Percentiles rank a stretch among this genome's conserved stretches.
Evolutionary conservation across 192 early-diverging fungal genomes (phyloP).

Genomic region (Linnemannia schmuckeri): DNA sequence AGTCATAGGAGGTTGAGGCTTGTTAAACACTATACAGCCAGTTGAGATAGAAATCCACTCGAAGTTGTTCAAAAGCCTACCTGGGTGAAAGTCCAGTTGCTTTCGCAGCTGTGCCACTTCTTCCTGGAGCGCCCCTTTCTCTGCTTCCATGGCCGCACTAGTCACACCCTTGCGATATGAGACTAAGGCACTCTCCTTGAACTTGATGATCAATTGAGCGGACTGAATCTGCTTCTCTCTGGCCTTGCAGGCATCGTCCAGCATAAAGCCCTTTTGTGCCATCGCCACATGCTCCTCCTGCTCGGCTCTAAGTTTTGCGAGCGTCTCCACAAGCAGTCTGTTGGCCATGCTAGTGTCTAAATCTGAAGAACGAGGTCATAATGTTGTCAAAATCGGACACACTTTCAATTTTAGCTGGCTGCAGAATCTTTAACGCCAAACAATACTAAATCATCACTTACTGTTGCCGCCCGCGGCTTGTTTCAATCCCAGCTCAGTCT

Average conservation of each 20-base stretch:
- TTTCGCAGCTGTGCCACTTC: conserved; percentile 44
- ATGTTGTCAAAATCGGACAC: background rate
- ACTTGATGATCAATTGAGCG: conserved; percentile 50
- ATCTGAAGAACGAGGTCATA: conserved; percentile 13
- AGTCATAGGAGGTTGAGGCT: background rate
- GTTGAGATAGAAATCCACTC: background rate
- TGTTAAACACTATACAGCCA: background rate
- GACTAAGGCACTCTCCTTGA: conserved; percentile 39
- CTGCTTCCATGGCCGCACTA: conserved; percentile 34
- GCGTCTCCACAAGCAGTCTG: conserved; percentile 62
- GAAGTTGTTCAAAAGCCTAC: conserved; percentile 4
- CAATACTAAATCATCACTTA: background rate
- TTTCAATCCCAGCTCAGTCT: conserved; percentile 58
- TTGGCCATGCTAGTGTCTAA: conserved; percentile 58
- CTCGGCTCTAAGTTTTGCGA: conserved; percentile 62
- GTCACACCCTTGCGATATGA: conserved; percentile 45
- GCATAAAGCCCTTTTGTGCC: conserved; percentile 60
- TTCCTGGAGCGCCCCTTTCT: conserved; percentile 42
- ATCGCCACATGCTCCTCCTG: conserved; percentile 64
- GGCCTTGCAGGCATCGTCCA: conserved; percentile 55
- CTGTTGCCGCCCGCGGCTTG: conserved; percentile 13
- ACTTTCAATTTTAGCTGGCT: background rate
- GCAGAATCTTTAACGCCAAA: too few relatives aligned
- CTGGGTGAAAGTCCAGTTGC: conserved; percentile 56
- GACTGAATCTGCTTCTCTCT: conserved; percentile 48